These are phyloP conservation scores for Candida boidinii DNA, from an alignment of 805 yeast genomes.

Conservation along the genomic window DNA sequence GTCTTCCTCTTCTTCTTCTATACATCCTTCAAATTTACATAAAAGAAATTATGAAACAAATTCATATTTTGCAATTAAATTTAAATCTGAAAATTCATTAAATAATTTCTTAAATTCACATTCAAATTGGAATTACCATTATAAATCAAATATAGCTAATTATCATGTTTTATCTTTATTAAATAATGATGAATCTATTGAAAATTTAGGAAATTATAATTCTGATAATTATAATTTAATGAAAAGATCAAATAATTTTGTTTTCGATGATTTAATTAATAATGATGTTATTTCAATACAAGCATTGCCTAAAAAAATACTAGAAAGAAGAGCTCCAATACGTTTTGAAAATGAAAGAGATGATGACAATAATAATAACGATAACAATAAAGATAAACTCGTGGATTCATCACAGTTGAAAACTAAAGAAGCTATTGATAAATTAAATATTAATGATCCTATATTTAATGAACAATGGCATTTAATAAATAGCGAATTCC, in stretches of 20 bases:
- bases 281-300: constrained; percentile 41
- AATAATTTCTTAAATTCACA: constrained; percentile 27
- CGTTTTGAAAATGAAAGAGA: constrained; percentile 14
- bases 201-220: constrained; percentile 27
- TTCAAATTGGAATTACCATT: constrained; percentile 51
- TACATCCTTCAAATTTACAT: constrained; percentile 9
- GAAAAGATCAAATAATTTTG: constrained; percentile 20
- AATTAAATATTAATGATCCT: constrained; percentile 72
- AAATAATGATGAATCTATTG: constrained; percentile 26
- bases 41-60: constrained; percentile 38
- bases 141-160: constrained; percentile 51
- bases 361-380: constrained; percentile 5
- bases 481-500: constrained; percentile 60
- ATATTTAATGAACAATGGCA: constrained; percentile 87
- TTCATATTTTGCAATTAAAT: constrained; percentile 58
- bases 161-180: constrained; percentile 59
- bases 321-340: constrained; percentile 54
- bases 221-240: constrained; percentile 21
- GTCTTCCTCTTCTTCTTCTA: too few species aligned
- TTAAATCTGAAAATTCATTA: constrained; percentile 23
- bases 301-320: constrained; percentile 40
- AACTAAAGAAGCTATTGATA: constrained; percentile 36
- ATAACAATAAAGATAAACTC: constrained; percentile 15
- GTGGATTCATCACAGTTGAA: constrained; percentile 45
- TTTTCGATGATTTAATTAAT: constrained; percentile 20